Conservation (phyloP, 2,329 filamentous ascomycete species). For the Intubia oerlemansii region DNA sequence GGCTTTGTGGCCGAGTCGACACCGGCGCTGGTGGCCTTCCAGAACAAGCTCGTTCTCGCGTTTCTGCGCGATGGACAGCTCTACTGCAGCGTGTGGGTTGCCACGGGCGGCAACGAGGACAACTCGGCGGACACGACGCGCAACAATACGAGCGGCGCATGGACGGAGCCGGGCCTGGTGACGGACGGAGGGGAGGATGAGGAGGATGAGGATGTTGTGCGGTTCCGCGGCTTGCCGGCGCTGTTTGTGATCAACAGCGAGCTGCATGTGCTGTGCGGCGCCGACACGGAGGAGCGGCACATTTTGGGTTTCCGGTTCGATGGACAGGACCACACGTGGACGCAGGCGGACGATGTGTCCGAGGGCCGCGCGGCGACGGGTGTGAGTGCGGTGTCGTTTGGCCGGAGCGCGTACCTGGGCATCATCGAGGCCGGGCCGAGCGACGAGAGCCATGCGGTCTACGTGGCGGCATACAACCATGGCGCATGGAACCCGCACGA, state of each 20-base stretch:
- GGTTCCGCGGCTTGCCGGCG: slow-evolving; percentile 15
- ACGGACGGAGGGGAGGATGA: neutral
- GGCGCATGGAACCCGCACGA: slow-evolving; percentile 10
- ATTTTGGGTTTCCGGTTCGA: slow-evolving; percentile 14
- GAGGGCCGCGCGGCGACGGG: slow-evolving; percentile 14
- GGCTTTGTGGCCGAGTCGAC: slow-evolving; percentile 10
- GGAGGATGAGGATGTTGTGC: too few relatives aligned
- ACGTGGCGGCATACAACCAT: slow-evolving; percentile 7
- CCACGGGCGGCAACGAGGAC: slow-evolving; percentile 8
- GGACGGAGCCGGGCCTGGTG: slow-evolving; percentile 7
- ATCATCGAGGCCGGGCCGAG: slow-evolving; percentile 10
- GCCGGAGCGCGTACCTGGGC: slow-evolving; percentile 12
- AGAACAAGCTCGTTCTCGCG: slow-evolving; percentile 15
- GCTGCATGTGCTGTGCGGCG: slow-evolving; percentile 13
- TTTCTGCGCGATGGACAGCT: slow-evolving; percentile 12
- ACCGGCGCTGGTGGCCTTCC: slow-evolving; percentile 14
- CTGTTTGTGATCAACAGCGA: slow-evolving; percentile 13
- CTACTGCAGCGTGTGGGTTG: slow-evolving; percentile 11
- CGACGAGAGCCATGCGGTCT: slow-evolving; percentile 8
- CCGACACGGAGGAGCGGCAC: slow-evolving; percentile 9
- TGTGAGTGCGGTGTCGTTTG: slow-evolving; percentile 15
- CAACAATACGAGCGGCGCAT: too few relatives aligned
- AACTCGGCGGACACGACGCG: too few relatives aligned
- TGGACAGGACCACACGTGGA: slow-evolving; percentile 11
- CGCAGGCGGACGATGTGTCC: slow-evolving; percentile 13